Conservation (phyloP, 139 green algal species). For the Dunaliella primolecta region DNA sequence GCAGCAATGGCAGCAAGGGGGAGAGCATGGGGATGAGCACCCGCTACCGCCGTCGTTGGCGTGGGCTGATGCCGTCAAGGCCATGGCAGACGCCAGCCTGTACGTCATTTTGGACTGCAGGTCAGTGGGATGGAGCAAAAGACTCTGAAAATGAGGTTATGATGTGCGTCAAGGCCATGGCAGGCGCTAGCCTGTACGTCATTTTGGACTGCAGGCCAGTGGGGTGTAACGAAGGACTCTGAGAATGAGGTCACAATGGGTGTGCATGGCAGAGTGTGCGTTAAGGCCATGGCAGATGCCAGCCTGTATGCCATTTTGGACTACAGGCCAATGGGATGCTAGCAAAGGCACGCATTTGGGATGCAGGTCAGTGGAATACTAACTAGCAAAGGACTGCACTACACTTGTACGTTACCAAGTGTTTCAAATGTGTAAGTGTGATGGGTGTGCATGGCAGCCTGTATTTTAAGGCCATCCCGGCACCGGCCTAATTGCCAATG, state of each 20-base stretch:
- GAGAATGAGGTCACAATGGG: no score
- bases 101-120: slow-evolving; percentile 34
- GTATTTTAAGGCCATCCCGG: no score
- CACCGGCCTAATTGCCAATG: no score
- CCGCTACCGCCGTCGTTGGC: not conserved
- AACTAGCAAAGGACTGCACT: no score
- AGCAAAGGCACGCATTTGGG: not conserved
- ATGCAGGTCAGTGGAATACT: no score
- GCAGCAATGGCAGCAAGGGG: not conserved
- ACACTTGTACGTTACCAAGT: no score
- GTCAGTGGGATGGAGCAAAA: not conserved
- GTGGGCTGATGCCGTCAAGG: not conserved
- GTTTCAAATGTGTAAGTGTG: no score
- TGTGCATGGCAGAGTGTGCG: no score
- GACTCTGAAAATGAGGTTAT: not conserved
- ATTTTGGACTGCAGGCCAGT: slow-evolving; percentile 26
- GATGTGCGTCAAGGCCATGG: not conserved
- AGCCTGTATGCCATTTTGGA: no score
- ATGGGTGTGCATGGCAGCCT: no score
- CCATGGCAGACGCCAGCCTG: slow-evolving; percentile 24
- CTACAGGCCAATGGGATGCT: no score
- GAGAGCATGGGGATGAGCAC: not conserved
- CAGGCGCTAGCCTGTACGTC: slow-evolving; percentile 26
- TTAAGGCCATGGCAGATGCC: no score
- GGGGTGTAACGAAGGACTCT: not conserved